Percentiles rank a stretch among this genome's conserved stretches.
These are phyloP conservation scores for Sclerotinia subarctica DNA, from an alignment of 2,329 filamentous ascomycete species.

Conservation along the genomic window DNA sequence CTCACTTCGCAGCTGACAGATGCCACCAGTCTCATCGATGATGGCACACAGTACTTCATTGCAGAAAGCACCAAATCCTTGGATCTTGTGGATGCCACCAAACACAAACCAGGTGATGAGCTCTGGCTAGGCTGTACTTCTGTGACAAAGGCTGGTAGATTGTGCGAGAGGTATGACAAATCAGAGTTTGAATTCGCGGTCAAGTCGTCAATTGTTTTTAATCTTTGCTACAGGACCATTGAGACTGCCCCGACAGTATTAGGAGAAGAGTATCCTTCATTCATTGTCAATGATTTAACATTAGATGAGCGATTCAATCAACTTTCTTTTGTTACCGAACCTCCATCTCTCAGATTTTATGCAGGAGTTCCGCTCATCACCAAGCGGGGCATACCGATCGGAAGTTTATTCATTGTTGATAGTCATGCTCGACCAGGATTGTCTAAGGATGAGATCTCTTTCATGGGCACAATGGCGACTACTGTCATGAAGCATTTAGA, in stretches of 20 bases:
- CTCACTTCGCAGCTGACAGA: constrained; percentile 22
- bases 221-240: constrained; percentile 31
- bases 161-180: constrained; percentile 36
- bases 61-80: constrained; percentile 50
- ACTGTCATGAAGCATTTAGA: constrained; percentile 61
- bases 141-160: constrained; percentile 35
- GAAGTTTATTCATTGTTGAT: constrained; percentile 59
- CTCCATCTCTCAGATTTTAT: constrained; percentile 36
- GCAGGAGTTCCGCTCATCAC: constrained; percentile 39
- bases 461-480: constrained; percentile 55
- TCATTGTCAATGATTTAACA: constrained; percentile 36
- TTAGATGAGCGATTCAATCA: constrained; percentile 36
- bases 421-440: constrained; percentile 52
- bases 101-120: constrained; percentile 35
- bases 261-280: constrained; percentile 33
- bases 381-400: constrained; percentile 46
- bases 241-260: constrained; percentile 25
- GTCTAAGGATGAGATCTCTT: constrained; percentile 47
- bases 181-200: neutral
- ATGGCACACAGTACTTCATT: constrained; percentile 48
- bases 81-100: constrained; percentile 36
- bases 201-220: neutral
- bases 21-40: constrained; percentile 43
- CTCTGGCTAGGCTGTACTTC: constrained; percentile 38
- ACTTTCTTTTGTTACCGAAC: constrained; percentile 33